phyloP scores from a whole-genome alignment of 371 early-diverging fungal species.

The Mortierella sp. region DNA sequence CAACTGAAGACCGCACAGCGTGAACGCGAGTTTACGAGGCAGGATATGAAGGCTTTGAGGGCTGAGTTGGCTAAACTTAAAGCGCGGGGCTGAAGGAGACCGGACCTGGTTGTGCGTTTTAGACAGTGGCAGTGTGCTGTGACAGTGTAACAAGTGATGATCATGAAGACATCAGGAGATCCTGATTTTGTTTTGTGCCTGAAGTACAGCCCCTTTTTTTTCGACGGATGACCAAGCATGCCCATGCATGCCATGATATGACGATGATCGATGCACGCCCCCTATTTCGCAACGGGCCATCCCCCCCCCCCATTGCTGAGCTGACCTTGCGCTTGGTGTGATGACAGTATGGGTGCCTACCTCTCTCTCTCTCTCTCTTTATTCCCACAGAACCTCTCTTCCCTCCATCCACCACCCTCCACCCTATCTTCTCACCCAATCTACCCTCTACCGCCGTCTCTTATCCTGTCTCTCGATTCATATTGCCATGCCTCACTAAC shows the following conservation, averaged over 20 bases:
- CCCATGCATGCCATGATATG: too few species aligned
- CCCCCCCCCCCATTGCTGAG: background rate
- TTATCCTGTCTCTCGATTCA: background rate
- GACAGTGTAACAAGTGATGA: too few species aligned
- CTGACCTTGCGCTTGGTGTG: background rate
- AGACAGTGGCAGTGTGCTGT: too few species aligned
- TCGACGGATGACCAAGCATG: too few species aligned
- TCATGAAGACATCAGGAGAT: background rate
- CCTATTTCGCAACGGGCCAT: too few species aligned
- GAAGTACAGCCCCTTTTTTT: too few species aligned
- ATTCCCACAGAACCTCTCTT: background rate
- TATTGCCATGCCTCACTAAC: background rate
- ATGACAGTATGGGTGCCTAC: too few species aligned
- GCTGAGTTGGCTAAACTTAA: slow-evolving; percentile 26
- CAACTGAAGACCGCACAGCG: slow-evolving; percentile 44
- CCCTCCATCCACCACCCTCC: background rate
- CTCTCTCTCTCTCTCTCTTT: too few species aligned
- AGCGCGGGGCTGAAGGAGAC: background rate
- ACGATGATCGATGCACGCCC: too few species aligned
- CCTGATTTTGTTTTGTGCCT: too few species aligned
- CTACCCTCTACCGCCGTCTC: too few species aligned
- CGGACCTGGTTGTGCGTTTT: background rate
- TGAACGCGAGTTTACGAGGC: slow-evolving; percentile 43
- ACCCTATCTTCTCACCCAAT: background rate
- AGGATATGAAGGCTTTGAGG: slow-evolving; percentile 43